Base-by-base conservation (phyloP, 371 early-diverging fungal species). In the Conidiobolus incongruus region DNA sequence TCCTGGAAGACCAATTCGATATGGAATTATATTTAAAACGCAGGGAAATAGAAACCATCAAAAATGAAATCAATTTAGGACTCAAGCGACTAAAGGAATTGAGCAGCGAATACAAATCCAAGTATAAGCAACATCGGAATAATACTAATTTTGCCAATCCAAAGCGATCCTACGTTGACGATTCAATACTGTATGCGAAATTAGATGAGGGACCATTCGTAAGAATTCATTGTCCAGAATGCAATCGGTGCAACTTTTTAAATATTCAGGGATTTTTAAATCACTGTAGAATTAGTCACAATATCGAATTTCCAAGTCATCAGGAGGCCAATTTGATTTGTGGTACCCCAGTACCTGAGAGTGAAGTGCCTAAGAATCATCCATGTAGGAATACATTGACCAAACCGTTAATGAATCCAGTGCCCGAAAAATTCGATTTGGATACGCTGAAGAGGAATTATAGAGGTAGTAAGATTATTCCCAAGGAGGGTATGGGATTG, bases 181-280 rank as follows among this genome's bases (percentile, higher is more conserved):
- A 15, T 35, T 35, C 15, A 6, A 16, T 13, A 13, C 7, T 6
- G 13, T n/a, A 11, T 35, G 6, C 6, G 11, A 35, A n/a, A n/a
- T n/a, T 6, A 13, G 6, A 13, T 35, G 6, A 6, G 6, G 6
- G 11, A n/a, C 15, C 6, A 6, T 35, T 35, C 17, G 15, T n/a
- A 28, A 41, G 41, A 19, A 29, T 41, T 8, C 4, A 10, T 4
- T 41, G 41, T 19, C 66, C 69, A 4, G 46, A 35, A 31, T 75
- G 75, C 54, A 42, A 40, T 24, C 54, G 70, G 13, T 48, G 46
- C 11, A 51, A 72, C 38, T 82, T 85, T 54, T 55, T 60, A 5
- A 76, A 68, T 49, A 59, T 69, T 31, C 78, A 73, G 50, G 80
- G 81, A 1, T 81, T 85, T 50, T 48, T 82, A 5, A 78, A 75